Base-by-base conservation (phyloP, 192 early-diverging fungal genomes). In the Chytriomyces hyalinus region DNA sequence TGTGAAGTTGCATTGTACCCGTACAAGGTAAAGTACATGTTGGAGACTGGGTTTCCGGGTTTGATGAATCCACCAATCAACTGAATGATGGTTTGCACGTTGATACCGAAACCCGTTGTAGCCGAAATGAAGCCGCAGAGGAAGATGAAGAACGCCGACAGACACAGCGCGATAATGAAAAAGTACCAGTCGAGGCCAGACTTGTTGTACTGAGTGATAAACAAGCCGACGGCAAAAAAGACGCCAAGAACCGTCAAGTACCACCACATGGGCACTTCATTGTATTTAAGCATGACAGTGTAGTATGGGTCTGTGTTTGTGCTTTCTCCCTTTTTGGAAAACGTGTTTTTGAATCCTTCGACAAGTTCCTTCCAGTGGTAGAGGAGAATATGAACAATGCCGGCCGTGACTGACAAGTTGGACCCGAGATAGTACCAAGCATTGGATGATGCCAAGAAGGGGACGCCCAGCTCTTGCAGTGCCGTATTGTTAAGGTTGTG, bases 21-120 rank as follows among this genome's bases (percentile, higher is more conserved):
- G 65, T 86, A 90, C 1, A 87, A 87, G 81, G 92, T 93, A 84
- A 92, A 93, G 45, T 85, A 87, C 86, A 93, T 88, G 67, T 87
- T 90, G 17, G 84, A 88, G 45, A 93, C 85, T 6, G 89, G 90
- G 53, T 84, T 76, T 28, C 91, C 91, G 11, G 91, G 89, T 28
- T 60, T 53, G 22, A 72, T 50, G 70, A 72, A 72, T 22, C 70
- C 70, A 59, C 70, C 70, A 15, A 72, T 17, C 9, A 72, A 20
- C 70, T 72, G 70, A 4, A 72, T 53, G 43, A 72, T 20, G 17
- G 13, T 51, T 17, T 45, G 48, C n/a, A 13, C 46, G 22, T 11
- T 10, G 9, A 72, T 28, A 0, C 10, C 17, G 7, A 50, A 60
- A 26, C 70, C 70, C 10, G 70, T 72, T 43, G 70, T 72, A 6